phyloP scores from a whole-genome alignment of 2,329 filamentous ascomycete species.

The Beauveria varroae region DNA sequence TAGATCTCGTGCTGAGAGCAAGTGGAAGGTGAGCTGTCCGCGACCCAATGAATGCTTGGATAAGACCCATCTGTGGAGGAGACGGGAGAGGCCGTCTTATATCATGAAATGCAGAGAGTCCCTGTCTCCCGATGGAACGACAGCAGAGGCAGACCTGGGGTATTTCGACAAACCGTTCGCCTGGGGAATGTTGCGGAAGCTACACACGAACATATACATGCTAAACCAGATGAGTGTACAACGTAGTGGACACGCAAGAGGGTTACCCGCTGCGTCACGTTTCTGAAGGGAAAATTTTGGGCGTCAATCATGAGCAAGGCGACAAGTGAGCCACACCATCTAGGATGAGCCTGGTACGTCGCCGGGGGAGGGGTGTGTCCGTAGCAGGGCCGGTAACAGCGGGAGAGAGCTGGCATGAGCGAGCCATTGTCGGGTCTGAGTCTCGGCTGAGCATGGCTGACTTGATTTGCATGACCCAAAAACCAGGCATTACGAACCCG shows the following conservation, averaged over 20 bases:
- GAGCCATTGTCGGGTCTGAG: not conserved
- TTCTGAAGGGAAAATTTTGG: not conserved
- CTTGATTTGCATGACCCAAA: constrained; percentile 4
- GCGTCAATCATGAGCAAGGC: not conserved
- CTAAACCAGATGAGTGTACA: not conserved
- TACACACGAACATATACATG: not conserved
- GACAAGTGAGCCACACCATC: not conserved
- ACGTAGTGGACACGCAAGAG: not conserved
- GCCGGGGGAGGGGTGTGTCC: constrained; percentile 2
- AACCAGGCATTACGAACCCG: not conserved
- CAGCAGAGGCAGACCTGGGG: not conserved
- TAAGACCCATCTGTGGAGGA: not conserved
- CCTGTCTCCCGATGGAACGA: not conserved
- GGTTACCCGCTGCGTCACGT: not conserved
- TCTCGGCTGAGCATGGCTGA: not conserved
- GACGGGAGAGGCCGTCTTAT: constrained; percentile 2
- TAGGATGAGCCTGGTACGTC: not conserved
- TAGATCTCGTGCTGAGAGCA: not conserved
- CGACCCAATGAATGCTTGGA: not conserved
- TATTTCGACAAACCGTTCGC: not conserved
- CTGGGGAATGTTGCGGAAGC: not conserved
- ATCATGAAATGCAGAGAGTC: not conserved
- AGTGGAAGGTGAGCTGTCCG: not conserved
- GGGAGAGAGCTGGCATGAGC: not conserved
- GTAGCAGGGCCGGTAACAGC: not conserved